Conservation (phyloP, 805 yeast genomes). For the Lachancea sp. region DNA sequence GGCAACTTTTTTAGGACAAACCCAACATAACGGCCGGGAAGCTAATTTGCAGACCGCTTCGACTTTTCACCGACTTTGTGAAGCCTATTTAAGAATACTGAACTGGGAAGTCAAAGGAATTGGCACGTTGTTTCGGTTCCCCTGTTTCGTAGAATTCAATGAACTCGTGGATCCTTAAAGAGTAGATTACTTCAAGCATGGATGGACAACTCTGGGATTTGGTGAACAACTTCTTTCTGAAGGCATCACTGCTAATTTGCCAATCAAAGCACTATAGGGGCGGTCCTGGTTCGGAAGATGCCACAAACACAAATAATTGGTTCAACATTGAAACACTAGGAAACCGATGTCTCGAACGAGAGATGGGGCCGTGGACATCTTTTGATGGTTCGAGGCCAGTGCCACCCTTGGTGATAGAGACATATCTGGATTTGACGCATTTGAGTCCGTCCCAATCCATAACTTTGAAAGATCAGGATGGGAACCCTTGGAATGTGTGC, state of each 20-base stretch:
- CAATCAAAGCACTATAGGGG: conserved; percentile 37
- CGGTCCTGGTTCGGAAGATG: conserved; percentile 14
- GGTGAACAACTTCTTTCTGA: conserved; percentile 57
- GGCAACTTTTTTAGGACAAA: too few species aligned
- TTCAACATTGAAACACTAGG: conserved; percentile 13
- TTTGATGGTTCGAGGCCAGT: conserved; percentile 39
- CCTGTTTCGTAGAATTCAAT: background rate
- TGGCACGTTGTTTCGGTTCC: background rate
- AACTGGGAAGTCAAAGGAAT: background rate
- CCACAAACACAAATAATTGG: conserved; percentile 17
- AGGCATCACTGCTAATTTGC: conserved; percentile 52
- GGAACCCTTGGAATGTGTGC: conserved; percentile 50
- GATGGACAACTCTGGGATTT: conserved; percentile 31
- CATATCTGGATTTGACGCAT: conserved; percentile 61
- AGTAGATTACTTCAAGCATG: conserved; percentile 6
- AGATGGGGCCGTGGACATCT: conserved; percentile 59
- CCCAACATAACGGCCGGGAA: background rate
- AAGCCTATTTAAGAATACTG: background rate
- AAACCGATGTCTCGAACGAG: conserved; percentile 6
- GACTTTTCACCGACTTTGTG: background rate
- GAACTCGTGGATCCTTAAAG: background rate
- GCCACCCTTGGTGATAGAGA: conserved; percentile 84
- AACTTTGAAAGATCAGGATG: conserved; percentile 49
- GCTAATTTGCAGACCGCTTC: background rate
- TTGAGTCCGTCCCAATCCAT: conserved; percentile 52